Conservation (phyloP, 1,139 yeast genomes). For the Starmera stellimalicola region DNA sequence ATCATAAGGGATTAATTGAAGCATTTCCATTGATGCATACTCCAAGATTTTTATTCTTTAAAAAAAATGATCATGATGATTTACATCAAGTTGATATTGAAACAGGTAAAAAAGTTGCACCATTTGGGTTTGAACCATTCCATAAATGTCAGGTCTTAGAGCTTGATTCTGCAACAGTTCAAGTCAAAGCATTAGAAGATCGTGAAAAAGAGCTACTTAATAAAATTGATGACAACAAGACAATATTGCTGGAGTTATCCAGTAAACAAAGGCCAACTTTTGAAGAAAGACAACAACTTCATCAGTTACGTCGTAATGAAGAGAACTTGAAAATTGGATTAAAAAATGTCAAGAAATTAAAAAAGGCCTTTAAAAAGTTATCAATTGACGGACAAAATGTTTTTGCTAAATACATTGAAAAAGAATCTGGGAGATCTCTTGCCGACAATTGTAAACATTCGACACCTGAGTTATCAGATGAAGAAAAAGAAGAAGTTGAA, state of each 20-base stretch:
- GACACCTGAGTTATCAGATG: not conserved
- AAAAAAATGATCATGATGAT: slow-evolving; percentile 46
- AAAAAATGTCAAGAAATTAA: slow-evolving; percentile 31
- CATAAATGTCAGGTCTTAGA: slow-evolving; percentile 51
- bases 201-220: slow-evolving; percentile 20
- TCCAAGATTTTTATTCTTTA: slow-evolving; percentile 68
- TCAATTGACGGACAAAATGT: not conserved
- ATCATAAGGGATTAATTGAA: slow-evolving; percentile 44
- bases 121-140: slow-evolving; percentile 38
- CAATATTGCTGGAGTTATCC: slow-evolving; percentile 2
- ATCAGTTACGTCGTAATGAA: slow-evolving; percentile 15
- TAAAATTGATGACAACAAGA: slow-evolving; percentile 11
- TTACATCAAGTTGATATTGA: slow-evolving; percentile 26
- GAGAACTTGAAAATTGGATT: slow-evolving; percentile 21
- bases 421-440: no score
- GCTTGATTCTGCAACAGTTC: slow-evolving; percentile 8
- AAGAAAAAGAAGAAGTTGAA: not conserved
- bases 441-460: no score
- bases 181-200: slow-evolving; percentile 9
- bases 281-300: slow-evolving; percentile 5
- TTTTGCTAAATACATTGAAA: not conserved
- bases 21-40: slow-evolving; percentile 60
- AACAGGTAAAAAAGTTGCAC: slow-evolving; percentile 23
- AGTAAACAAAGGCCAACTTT: not conserved
- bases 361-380: slow-evolving; percentile 6